Evolutionary conservation across 2,329 filamentous ascomycete genomes (phyloP).

Genomic region (Nemania bipapillata): DNA sequence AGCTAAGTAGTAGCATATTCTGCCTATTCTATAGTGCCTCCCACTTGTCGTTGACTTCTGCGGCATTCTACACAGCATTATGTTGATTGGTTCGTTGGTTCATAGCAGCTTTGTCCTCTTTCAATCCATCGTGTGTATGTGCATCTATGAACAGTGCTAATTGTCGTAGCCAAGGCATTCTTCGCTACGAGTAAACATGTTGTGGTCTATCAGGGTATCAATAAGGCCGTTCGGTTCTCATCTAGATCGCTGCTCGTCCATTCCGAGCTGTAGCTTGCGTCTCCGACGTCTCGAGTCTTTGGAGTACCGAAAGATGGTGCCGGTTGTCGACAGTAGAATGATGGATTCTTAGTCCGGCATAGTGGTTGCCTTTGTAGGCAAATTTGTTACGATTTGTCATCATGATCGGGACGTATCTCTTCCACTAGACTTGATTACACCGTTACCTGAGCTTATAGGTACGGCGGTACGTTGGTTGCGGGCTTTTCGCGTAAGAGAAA

Average conservation of each 20-base stretch:
- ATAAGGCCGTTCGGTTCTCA: slow-evolving; percentile 29
- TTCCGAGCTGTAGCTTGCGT: not conserved
- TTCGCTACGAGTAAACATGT: slow-evolving; percentile 33
- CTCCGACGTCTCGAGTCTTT: not conserved
- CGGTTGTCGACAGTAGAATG: not conserved
- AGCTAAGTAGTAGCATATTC: not conserved
- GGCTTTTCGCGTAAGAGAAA: slow-evolving; percentile 64
- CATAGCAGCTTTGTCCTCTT: slow-evolving; percentile 3
- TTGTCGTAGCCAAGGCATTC: not conserved
- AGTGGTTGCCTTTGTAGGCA: not conserved
- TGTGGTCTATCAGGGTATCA: slow-evolving; percentile 46
- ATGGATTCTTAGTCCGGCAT: not conserved
- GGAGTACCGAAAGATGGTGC: not conserved
- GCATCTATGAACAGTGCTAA: slow-evolving; percentile 12
- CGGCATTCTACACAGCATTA: slow-evolving; percentile 2
- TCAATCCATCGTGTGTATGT: not conserved
- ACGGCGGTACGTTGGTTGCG: slow-evolving; percentile 55
- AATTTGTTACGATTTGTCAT: slow-evolving; percentile 1
- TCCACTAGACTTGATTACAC: slow-evolving; percentile 51
- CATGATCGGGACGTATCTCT: slow-evolving; percentile 42
- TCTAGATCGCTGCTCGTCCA: slow-evolving; percentile 23
- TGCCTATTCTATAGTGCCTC: not conserved
- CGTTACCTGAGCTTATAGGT: slow-evolving; percentile 44
- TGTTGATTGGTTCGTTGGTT: not conserved
- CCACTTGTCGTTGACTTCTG: not conserved